phyloP scores from a whole-genome alignment of 2,329 filamentous ascomycete genomes.

The Apiospora marii region DNA sequence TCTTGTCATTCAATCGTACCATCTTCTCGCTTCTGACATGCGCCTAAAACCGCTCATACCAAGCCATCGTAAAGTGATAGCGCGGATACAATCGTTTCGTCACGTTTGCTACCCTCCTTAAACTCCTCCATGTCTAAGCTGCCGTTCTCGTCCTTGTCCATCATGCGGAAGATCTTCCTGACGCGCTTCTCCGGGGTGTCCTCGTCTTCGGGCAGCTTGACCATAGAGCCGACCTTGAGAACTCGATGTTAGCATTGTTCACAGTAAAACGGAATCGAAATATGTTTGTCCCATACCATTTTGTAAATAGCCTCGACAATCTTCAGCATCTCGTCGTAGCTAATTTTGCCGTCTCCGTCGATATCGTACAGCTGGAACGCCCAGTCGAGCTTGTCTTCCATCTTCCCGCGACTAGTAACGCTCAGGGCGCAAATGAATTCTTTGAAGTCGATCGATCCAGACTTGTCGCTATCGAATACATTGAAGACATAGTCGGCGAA shows the following conservation, averaged over 20 bases:
- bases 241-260: conserved; percentile 24
- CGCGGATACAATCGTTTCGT: conserved; percentile 98
- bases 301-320: conserved; percentile 99
- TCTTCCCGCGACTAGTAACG: conserved; percentile 95
- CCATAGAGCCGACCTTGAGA: conserved; percentile 92
- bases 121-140: conserved; percentile 97
- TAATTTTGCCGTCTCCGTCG: conserved; percentile 98
- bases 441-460: conserved; percentile 98
- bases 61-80: conserved; percentile 95
- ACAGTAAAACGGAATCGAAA: background rate
- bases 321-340: conserved; percentile 97
- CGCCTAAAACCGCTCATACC: conserved; percentile 62
- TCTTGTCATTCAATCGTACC: background rate
- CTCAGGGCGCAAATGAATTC: conserved; percentile 99
- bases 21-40: background rate
- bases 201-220: conserved; percentile 97
- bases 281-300: conserved; percentile 71
- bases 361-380: conserved; percentile 99
- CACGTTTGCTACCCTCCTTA: conserved; percentile 98
- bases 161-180: conserved; percentile 98
- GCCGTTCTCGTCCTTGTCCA: conserved; percentile 99
- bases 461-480: conserved; percentile 97
- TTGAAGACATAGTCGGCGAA: conserved; percentile 99
- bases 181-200: conserved; percentile 99
- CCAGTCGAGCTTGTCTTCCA: conserved; percentile 99